These are phyloP conservation scores for Phialophora macrospora DNA, from an alignment of 2,329 filamentous ascomycete genomes.

Conservation along the genomic window DNA sequence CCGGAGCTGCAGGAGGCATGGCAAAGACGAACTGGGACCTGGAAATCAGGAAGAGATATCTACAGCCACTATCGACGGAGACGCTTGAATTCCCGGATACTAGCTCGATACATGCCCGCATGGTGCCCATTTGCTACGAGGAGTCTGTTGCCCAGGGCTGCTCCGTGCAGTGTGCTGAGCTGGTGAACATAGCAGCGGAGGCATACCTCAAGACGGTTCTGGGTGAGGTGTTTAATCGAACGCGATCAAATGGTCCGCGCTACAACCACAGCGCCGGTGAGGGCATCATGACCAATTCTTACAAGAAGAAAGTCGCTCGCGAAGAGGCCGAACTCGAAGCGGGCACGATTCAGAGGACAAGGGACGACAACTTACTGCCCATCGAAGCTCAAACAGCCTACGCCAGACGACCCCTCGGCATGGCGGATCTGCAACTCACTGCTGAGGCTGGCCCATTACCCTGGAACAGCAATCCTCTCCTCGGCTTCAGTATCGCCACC, in stretches of 20 bases:
- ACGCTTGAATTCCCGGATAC: constrained; percentile 67
- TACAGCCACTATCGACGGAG: constrained; percentile 64
- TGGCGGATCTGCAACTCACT: constrained; percentile 77
- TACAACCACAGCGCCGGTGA: constrained; percentile 67
- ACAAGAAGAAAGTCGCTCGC: constrained; percentile 71
- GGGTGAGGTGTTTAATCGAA: constrained; percentile 59
- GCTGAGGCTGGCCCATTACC: constrained; percentile 76
- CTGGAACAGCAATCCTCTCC: constrained; percentile 75
- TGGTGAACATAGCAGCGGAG: constrained; percentile 65
- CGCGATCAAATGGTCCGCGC: constrained; percentile 59
- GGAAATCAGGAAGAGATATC: constrained; percentile 68
- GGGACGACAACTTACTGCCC: constrained; percentile 74
- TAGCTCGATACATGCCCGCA: constrained; percentile 61
- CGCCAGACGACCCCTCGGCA: constrained; percentile 72
- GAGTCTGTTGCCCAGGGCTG: constrained; percentile 63
- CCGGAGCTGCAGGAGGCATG: constrained; percentile 62
- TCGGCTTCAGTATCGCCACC: constrained; percentile 71
- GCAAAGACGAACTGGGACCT: constrained; percentile 77
- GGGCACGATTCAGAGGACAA: constrained; percentile 76
- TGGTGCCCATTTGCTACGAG: constrained; percentile 70
- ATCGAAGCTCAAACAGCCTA: constrained; percentile 77
- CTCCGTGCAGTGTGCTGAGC: constrained; percentile 60
- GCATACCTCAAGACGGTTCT: constrained; percentile 67
- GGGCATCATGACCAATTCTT: constrained; percentile 80
- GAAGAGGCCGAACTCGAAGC: constrained; percentile 75